Conservation (phyloP, 305 asterid genomes). For the Fraxinus latifolia region DNA sequence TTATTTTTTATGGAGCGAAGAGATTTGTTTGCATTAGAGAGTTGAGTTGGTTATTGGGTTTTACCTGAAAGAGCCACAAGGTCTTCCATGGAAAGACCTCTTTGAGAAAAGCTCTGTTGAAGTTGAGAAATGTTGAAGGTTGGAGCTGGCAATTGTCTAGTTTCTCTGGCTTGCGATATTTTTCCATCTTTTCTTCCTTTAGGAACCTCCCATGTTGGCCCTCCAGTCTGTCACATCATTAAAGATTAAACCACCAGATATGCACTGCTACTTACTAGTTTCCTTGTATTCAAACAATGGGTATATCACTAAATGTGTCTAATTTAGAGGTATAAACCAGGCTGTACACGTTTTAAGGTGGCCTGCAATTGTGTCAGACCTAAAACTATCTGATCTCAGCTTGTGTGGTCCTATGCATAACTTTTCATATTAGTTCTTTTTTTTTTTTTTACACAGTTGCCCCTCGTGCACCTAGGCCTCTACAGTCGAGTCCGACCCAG, state of each 20-base stretch:
- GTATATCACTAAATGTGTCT: background rate
- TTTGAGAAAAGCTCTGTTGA: slow-evolving; percentile 52
- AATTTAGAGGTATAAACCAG: background rate
- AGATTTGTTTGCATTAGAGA: background rate
- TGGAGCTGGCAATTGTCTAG: slow-evolving; percentile 56
- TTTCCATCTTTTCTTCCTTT: slow-evolving; percentile 83
- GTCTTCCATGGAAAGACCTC: slow-evolving; percentile 64
- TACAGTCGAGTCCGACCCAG: background rate
- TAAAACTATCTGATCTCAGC: background rate
- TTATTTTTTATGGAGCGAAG: background rate
- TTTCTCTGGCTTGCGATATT: slow-evolving; percentile 65
- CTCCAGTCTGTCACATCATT: slow-evolving; percentile 37
- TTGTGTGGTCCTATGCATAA: background rate
- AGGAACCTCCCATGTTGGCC: slow-evolving; percentile 69
- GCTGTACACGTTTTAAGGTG: background rate
- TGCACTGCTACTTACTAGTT: background rate
- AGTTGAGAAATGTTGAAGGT: slow-evolving; percentile 57
- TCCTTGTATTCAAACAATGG: background rate
- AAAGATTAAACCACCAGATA: background rate
- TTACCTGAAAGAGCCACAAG: slow-evolving; percentile 69
- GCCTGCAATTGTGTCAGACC: background rate
- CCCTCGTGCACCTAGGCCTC: background rate
- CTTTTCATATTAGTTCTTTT: background rate
- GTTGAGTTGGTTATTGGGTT: background rate
- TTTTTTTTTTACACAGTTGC: background rate